phyloP scores from a whole-genome alignment of 2,329 filamentous ascomycete species.

The Colletotrichum eleusines region DNA sequence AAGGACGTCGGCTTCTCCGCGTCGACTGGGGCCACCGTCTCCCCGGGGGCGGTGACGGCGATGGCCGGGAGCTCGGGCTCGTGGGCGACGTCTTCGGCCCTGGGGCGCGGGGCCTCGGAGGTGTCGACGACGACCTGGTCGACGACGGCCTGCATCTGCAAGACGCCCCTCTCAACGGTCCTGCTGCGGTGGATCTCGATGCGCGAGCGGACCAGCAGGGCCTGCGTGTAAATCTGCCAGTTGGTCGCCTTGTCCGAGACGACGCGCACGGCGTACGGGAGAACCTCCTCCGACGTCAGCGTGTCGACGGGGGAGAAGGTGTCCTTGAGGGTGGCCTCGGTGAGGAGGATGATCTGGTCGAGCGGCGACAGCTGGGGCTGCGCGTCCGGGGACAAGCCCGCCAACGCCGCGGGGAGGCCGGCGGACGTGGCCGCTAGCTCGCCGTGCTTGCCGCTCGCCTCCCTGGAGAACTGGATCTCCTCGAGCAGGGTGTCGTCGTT shows the following conservation, averaged over 20 bases:
- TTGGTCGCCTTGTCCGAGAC: slow-evolving; percentile 91
- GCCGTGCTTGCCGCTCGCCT: slow-evolving; percentile 54
- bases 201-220: slow-evolving; percentile 86
- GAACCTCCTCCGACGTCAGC: slow-evolving; percentile 90
- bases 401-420: slow-evolving; percentile 70
- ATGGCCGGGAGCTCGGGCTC: slow-evolving; percentile 59
- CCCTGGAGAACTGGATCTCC: slow-evolving; percentile 77
- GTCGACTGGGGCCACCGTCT: slow-evolving; percentile 21
- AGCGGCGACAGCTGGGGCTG: slow-evolving; percentile 86
- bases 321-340: slow-evolving; percentile 89
- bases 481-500: slow-evolving; percentile 96
- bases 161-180: slow-evolving; percentile 87
- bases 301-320: slow-evolving; percentile 85
- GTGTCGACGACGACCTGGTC: slow-evolving; percentile 96
- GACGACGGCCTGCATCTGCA: slow-evolving; percentile 94
- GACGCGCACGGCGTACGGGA: slow-evolving; percentile 91
- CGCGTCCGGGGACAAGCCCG: slow-evolving; percentile 76
- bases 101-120: slow-evolving; percentile 48
- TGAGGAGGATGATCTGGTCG: slow-evolving; percentile 91
- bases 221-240: slow-evolving; percentile 98
- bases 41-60: slow-evolving; percentile 55
- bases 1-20: slow-evolving; percentile 77
- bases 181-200: slow-evolving; percentile 90
- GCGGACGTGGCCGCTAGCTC: slow-evolving; percentile 51
- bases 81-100: slow-evolving; percentile 44